Evolutionary conservation across 2,329 filamentous ascomycete genomes (phyloP).

Genomic region (Botrytis byssoidea): DNA sequence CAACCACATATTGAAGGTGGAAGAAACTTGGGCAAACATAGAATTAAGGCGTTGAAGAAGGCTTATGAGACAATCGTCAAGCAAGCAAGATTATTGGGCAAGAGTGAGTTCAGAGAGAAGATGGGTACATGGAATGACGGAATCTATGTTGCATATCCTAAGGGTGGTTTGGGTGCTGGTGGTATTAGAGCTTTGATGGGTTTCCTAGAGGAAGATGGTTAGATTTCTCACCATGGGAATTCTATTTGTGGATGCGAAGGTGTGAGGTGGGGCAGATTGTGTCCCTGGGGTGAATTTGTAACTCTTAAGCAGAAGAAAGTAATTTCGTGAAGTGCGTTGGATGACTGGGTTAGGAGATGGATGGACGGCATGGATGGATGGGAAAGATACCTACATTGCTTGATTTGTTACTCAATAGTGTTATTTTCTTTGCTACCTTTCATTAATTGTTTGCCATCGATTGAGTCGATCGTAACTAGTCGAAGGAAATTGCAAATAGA

Average conservation of each 20-base stretch:
- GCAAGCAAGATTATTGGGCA: slow-evolving; percentile 77
- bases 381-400: slow-evolving; percentile 13
- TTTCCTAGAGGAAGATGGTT: slow-evolving; percentile 74
- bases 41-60: slow-evolving; percentile 76
- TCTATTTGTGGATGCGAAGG: background rate
- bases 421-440: background rate
- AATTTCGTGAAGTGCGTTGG: background rate
- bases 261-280: too few species aligned
- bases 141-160: slow-evolving; percentile 87
- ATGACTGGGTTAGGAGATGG: background rate
- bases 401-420: background rate
- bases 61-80: slow-evolving; percentile 81
- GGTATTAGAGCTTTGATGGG: slow-evolving; percentile 83
- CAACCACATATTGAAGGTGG: slow-evolving; percentile 72
- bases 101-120: slow-evolving; percentile 88
- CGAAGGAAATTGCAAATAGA: background rate
- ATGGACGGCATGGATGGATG: slow-evolving; percentile 2
- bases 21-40: slow-evolving; percentile 75
- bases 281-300: background rate
- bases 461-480: background rate
- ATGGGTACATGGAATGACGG: slow-evolving; percentile 81
- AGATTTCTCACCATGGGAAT: background rate
- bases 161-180: slow-evolving; percentile 76
- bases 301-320: background rate
- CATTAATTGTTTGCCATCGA: background rate